Evolutionary conservation across 345 rosid species (phyloP).

Genomic region (thale cress (Arabidopsis thaliana)): TAIR10.1 NC_003074.8:17123501-17124000

Average conservation of each 20-base stretch:
- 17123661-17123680: no score
- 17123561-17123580: no score
- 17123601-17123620: no score
- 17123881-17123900: constrained; percentile 46
- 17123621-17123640: no score
- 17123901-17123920: constrained; percentile 35
- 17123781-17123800: not conserved
- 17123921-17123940: constrained; percentile 38
- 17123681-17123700: not conserved
- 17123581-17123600: no score
- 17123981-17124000: constrained; percentile 35
- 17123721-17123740: not conserved
- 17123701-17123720: not conserved
- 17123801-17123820: constrained; percentile 11
- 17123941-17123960: constrained; percentile 40
- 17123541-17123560: no score
- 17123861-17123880: constrained; percentile 46
- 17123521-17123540: no score
- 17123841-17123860: constrained; percentile 41
- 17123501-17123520: no score
- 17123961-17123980: constrained; percentile 35
- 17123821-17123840: not conserved
- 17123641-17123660: no score
- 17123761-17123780: not conserved
- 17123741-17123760: not conserved